Conservation (phyloP, 345 rosid species). For the Eucalyptus erythrocorys region DNA sequence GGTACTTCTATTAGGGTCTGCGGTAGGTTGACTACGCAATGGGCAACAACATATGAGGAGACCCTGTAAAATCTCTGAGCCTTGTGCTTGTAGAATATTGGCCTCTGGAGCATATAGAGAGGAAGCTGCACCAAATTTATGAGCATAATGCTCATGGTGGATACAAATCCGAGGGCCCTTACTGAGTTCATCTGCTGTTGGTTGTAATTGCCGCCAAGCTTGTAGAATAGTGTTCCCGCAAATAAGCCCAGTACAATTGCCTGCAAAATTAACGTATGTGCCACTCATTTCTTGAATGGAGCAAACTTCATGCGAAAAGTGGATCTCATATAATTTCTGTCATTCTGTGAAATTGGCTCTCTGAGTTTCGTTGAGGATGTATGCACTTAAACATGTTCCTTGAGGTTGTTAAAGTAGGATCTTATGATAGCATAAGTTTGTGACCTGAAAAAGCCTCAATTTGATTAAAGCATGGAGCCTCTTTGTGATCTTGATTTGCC, state of each 20-base stretch:
- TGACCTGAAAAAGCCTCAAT: conserved; percentile 20
- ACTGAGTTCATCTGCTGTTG: conserved; percentile 29
- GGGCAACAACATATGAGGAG: conserved; percentile 19
- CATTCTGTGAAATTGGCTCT: background rate
- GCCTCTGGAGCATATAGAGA: conserved; percentile 19
- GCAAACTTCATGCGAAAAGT: background rate
- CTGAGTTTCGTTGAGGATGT: background rate
- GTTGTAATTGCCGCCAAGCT: conserved; percentile 10
- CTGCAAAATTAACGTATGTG: background rate
- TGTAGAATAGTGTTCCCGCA: conserved; percentile 17
- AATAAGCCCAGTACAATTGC: conserved; percentile 10
- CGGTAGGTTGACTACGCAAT: conserved; percentile 20
- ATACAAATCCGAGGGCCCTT: conserved; percentile 19
- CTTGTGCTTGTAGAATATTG: conserved; percentile 17
- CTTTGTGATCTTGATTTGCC: conserved; percentile 19
- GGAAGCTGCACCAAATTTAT: conserved; percentile 24
- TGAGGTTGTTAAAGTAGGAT: background rate
- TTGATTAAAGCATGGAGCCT: conserved; percentile 12
- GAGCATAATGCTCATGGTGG: conserved; percentile 25
- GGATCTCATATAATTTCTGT: background rate
- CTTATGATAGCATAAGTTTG: background rate
- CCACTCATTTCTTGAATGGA: background rate
- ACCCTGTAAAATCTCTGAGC: conserved; percentile 15
- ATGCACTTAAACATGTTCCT: background rate
- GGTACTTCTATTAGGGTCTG: conserved; percentile 17